phyloP scores from a whole-genome alignment of 1,284 basidiomycete genomes.

The Waitea zeae region DNA sequence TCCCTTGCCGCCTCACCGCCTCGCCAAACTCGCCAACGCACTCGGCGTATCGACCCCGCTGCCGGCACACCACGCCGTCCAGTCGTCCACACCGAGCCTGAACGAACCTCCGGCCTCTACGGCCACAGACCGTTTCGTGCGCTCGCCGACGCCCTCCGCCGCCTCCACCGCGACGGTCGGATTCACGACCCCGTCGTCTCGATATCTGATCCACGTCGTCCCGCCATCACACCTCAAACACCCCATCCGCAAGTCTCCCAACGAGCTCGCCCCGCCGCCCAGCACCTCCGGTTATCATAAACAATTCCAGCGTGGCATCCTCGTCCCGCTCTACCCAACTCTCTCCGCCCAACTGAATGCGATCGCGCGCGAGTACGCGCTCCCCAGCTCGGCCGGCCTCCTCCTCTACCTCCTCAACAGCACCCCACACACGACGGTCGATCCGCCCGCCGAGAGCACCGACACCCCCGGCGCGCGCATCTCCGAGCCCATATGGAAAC shows the following conservation, averaged over 20 bases:
- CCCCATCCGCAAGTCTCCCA: too few species aligned
- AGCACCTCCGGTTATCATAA: constrained; percentile 57
- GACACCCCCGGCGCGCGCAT: constrained; percentile 58
- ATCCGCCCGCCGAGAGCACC: constrained; percentile 9
- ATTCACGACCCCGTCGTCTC: constrained; percentile 26
- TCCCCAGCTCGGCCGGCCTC: constrained; percentile 65
- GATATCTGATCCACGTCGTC: constrained; percentile 58
- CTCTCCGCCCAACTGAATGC: constrained; percentile 55
- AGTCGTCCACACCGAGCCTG: constrained; percentile 8
- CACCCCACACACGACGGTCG: constrained; percentile 11
- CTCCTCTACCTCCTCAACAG: constrained; percentile 55
- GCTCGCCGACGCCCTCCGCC: constrained; percentile 40
- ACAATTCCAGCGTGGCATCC: constrained; percentile 58
- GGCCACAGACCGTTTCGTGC: constrained; percentile 25
- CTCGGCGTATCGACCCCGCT: constrained; percentile 60
- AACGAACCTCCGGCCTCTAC: too few species aligned
- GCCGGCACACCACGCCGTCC: constrained; percentile 28
- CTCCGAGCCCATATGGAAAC: constrained; percentile 71
- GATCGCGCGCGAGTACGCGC: constrained; percentile 77
- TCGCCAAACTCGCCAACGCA: constrained; percentile 69
- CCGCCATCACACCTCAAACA: constrained; percentile 53
- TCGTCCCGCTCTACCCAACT: constrained; percentile 56
- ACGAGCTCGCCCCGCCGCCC: constrained; percentile 28
- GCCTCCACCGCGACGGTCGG: constrained; percentile 17
- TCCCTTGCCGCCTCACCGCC: constrained; percentile 52